Conservation (phyloP, 805 yeast species). For the Isabelozyma pseudorhagii region DNA sequence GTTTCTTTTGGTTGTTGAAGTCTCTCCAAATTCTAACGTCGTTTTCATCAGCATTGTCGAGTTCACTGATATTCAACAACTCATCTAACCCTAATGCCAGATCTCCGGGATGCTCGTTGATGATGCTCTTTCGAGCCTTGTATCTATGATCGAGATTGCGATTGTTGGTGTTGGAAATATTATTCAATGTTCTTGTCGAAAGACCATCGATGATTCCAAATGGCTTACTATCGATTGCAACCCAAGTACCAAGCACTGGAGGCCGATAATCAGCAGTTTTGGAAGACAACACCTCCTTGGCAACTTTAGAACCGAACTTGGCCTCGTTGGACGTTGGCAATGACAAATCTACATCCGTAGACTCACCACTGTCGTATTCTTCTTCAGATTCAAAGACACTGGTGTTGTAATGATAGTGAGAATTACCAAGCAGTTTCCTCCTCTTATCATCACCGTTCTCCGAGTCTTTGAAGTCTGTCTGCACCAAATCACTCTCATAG, state of each 20-base stretch:
- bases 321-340: slow-evolving; percentile 67
- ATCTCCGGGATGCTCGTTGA: slow-evolving; percentile 19
- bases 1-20: slow-evolving; percentile 40
- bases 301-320: slow-evolving; percentile 65
- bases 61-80: slow-evolving; percentile 79
- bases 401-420: background rate
- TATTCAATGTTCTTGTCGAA: slow-evolving; percentile 74
- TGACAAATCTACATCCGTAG: slow-evolving; percentile 89
- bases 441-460: slow-evolving; percentile 17
- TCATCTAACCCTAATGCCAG: slow-evolving; percentile 64
- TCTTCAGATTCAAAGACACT: slow-evolving; percentile 16
- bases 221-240: slow-evolving; percentile 72
- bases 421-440: background rate
- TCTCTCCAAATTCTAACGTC: slow-evolving; percentile 49
- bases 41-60: slow-evolving; percentile 68
- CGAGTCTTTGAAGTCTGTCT: slow-evolving; percentile 4
- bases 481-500: slow-evolving; percentile 2
- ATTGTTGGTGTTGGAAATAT: slow-evolving; percentile 5
- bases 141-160: slow-evolving; percentile 11
- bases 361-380: slow-evolving; percentile 68
- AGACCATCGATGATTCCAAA: slow-evolving; percentile 94
- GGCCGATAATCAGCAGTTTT: slow-evolving; percentile 84
- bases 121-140: slow-evolving; percentile 15
- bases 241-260: slow-evolving; percentile 92
- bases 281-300: slow-evolving; percentile 89